phyloP scores from a whole-genome alignment of 345 rosid genomes.

The Salix purpurea region DNA sequence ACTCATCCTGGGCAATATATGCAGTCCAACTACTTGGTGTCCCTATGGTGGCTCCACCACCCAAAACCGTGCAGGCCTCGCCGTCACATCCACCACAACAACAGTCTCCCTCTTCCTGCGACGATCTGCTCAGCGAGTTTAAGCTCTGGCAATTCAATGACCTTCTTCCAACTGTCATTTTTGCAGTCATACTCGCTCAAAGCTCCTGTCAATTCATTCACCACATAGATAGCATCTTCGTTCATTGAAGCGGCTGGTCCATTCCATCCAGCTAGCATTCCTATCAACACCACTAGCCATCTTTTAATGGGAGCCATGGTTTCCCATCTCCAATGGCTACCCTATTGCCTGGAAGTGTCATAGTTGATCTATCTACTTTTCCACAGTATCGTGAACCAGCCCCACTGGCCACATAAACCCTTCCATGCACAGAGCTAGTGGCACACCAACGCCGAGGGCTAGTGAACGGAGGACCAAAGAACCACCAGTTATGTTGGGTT shows the following conservation, averaged over 20 bases:
- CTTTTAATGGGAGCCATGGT: slow-evolving; percentile 33
- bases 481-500: slow-evolving; percentile 15
- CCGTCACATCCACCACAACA: slow-evolving; percentile 37
- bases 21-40: slow-evolving; percentile 40
- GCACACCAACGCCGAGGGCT: slow-evolving; percentile 52
- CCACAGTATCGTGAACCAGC: slow-evolving; percentile 28
- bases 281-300: slow-evolving; percentile 27
- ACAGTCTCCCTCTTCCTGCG: slow-evolving; percentile 37
- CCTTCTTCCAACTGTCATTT: slow-evolving; percentile 37
- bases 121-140: slow-evolving; percentile 39
- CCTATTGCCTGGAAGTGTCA: slow-evolving; percentile 24
- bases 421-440: slow-evolving; percentile 30
- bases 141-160: slow-evolving; percentile 34
- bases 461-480: slow-evolving; percentile 31
- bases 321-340: slow-evolving; percentile 32
- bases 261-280: slow-evolving; percentile 53
- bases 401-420: slow-evolving; percentile 47
- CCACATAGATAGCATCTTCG: slow-evolving; percentile 46
- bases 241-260: slow-evolving; percentile 45
- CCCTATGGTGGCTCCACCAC: slow-evolving; percentile 37
- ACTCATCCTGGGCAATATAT: slow-evolving; percentile 45
- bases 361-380: slow-evolving; percentile 37
- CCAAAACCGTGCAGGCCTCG: slow-evolving; percentile 39
- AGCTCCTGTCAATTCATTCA: slow-evolving; percentile 37
- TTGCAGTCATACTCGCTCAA: slow-evolving; percentile 35